Base-by-base conservation (phyloP, 2,329 filamentous ascomycete genomes). In the Cladosporium cucumerinum region DNA sequence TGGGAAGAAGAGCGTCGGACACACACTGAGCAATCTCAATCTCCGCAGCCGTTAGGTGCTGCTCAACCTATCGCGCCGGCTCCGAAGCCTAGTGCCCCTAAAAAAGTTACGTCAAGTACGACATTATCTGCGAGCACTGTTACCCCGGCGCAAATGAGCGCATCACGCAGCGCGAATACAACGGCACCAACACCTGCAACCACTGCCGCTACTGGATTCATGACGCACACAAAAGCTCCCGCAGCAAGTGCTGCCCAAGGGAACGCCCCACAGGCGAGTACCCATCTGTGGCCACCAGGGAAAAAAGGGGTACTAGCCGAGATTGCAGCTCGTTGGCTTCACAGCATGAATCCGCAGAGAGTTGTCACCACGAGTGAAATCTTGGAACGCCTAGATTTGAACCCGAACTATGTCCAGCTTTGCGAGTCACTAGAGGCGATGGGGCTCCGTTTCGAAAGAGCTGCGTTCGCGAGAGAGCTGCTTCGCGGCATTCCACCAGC, bases 331-430 rank as follows among this genome's bases (percentile, higher is more conserved):
- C 75, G 71, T 58, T 84, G 82, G 70, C 75, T 87, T 7, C 76
- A 75, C 25, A 86, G 86, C 67, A 76, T 74, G 23, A 84, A 84
- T 67, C 64, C 61, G 23, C 70, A 70, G 3, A 80, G 78, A 48
- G 69, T 70, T 7, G 71, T 83, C 8, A 72, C 74, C 11, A 64
- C 76, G 10, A 72, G 78, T 11, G 74, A 80, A 23, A 75, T 87
- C 11, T 71, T 81, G 25, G 72, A 70, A 1, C 77, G 86, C 43
- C 76, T 87, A 10, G 77, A 85, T 58, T 71, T 74, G 8, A 86
- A 86, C 67, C 84, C 84, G 2, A 84, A 80, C 2, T 87, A 87
- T 67, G 80, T 82, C 65, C 78, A 84, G 59, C 73, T 87, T 2
- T 87, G 85, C 69, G 79, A 84, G 66, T 76, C 78, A 54, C 72